Conservation (phyloP, 2,329 filamentous ascomycete genomes). For the Davidsoniella virescens region DNA sequence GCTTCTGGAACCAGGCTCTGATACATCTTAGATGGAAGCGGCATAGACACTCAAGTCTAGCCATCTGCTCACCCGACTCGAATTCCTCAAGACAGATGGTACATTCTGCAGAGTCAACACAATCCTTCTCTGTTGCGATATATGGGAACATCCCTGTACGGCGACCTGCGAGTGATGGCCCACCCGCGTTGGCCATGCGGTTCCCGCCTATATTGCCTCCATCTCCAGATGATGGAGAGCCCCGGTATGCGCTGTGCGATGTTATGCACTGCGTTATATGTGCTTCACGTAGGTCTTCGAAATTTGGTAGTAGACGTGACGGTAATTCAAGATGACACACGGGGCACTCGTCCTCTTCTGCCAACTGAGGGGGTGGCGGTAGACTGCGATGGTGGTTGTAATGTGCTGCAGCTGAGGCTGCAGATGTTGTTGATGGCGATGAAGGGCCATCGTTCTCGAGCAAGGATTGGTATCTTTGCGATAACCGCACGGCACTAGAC, state of each 20-base stretch:
- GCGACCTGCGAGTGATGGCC: constrained; percentile 22
- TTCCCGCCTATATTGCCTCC: not conserved
- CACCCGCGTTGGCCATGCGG: not conserved
- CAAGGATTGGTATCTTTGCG: constrained; percentile 18
- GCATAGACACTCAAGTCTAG: constrained; percentile 49
- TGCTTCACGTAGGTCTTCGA: constrained; percentile 36
- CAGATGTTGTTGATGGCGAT: constrained; percentile 19
- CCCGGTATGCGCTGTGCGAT: constrained; percentile 32
- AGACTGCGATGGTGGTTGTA: constrained; percentile 22
- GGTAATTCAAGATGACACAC: constrained; percentile 60
- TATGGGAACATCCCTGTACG: constrained; percentile 49
- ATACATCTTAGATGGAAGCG: constrained; percentile 48
- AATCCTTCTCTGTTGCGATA: constrained; percentile 49
- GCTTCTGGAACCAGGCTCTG: constrained; percentile 43
- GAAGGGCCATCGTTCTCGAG: constrained; percentile 19
- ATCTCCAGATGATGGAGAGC: not conserved
- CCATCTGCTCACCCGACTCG: constrained; percentile 44
- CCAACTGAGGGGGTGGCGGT: constrained; percentile 32
- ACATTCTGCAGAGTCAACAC: constrained; percentile 49
- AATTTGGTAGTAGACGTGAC: constrained; percentile 34
- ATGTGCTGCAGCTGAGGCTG: constrained; percentile 20
- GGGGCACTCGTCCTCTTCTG: constrained; percentile 66
- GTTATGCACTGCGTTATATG: constrained; percentile 44
- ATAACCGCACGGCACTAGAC: constrained; percentile 5
- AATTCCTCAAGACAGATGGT: constrained; percentile 54